These are phyloP conservation scores for Cryomyces minteri DNA, from an alignment of 495 filamentous ascomycete species.

Conservation along the genomic window DNA sequence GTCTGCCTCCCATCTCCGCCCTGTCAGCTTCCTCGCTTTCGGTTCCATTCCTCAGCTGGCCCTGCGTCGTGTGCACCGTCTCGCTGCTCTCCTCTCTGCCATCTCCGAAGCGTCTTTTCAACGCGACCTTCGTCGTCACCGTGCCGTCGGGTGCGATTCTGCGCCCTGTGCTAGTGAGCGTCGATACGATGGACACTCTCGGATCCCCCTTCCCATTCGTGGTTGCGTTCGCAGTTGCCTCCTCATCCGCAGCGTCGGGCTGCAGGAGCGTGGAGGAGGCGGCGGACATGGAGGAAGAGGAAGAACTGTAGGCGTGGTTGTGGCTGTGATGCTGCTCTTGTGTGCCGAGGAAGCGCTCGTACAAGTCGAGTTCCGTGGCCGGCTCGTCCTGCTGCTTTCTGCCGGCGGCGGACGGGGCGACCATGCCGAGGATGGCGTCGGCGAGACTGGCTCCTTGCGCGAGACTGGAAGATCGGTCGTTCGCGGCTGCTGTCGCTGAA, in stretches of 20 bases:
- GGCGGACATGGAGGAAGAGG: no score
- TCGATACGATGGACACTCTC: conserved; percentile 29
- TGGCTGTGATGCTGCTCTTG: background rate
- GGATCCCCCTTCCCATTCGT: background rate
- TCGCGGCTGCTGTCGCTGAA: no score
- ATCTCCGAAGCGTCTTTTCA: conserved; percentile 44
- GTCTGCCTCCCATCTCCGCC: background rate
- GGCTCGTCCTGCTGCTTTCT: background rate
- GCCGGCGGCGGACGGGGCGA: background rate
- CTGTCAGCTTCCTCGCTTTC: conserved; percentile 2
- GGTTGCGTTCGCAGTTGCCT: background rate
- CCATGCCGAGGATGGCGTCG: background rate
- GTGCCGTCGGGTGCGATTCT: conserved; percentile 38
- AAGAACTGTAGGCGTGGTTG: background rate
- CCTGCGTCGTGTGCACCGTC: conserved; percentile 16
- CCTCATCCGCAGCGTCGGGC: background rate
- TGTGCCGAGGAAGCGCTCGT: background rate
- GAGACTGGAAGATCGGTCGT: conserved; percentile 22
- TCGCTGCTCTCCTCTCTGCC: conserved; percentile 41
- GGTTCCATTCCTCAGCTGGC: background rate
- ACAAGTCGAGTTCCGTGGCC: background rate
- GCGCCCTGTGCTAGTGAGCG: conserved; percentile 36
- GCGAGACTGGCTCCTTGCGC: conserved; percentile 11
- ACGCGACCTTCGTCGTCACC: conserved; percentile 36
- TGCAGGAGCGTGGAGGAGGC: no score